phyloP scores from a whole-genome alignment of 2,329 filamentous ascomycete species.

The Trichoderma endophyticum region DNA sequence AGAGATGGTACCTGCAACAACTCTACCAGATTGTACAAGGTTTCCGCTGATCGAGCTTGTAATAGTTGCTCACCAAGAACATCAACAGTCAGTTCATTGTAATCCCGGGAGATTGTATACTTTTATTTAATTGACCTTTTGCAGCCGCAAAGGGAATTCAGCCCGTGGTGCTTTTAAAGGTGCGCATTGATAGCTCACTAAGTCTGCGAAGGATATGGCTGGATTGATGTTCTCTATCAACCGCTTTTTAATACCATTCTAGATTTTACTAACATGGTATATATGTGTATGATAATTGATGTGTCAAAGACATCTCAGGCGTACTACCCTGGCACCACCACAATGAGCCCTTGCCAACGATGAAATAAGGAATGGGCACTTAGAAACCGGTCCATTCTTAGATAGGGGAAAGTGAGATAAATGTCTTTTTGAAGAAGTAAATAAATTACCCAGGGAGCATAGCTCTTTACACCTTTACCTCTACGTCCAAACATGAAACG shows the following conservation, averaged over 20 bases:
- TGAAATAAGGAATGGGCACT: not conserved
- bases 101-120: no score
- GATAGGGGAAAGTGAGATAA: not conserved
- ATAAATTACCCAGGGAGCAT: not conserved
- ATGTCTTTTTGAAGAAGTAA: not conserved
- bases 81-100: no score
- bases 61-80: no score
- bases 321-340: not conserved
- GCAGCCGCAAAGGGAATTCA: no score
- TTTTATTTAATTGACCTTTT: no score
- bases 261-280: not conserved
- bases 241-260: not conserved
- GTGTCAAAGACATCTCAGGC: not conserved
- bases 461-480: not conserved
- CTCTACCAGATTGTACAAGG: no score
- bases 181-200: not conserved
- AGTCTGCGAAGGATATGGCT: not conserved
- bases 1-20: no score
- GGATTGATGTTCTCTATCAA: not conserved
- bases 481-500: accelerated
- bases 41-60: no score
- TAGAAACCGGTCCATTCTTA: not conserved
- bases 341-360: not conserved
- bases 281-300: not conserved
- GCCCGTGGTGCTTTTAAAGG: not conserved